phyloP scores from a whole-genome alignment of 805 yeast genomes.

The Starmerella powellii region DNA sequence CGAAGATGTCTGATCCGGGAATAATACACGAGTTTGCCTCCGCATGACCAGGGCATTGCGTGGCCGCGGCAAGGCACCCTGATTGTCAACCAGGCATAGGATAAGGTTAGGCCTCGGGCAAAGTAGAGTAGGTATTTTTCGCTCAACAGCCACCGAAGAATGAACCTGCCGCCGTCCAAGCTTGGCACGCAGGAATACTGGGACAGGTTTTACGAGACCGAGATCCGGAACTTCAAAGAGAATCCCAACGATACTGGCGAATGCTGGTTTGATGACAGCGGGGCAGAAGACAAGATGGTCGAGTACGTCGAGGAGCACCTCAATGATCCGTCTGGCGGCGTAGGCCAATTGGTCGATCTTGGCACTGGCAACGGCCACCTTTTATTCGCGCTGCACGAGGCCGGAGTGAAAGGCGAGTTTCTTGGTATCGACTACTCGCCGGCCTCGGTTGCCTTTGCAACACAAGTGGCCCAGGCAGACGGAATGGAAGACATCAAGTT shows the following conservation, averaged over 20 bases:
- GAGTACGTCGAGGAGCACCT: conserved; percentile 48
- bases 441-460: conserved; percentile 67
- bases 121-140: background rate
- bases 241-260: conserved; percentile 86
- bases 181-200: conserved; percentile 84
- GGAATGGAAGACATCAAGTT: conserved; percentile 34
- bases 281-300: conserved; percentile 78
- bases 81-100: no score
- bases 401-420: conserved; percentile 43
- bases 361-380: conserved; percentile 97
- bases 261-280: conserved; percentile 92
- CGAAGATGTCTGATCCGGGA: no score
- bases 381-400: conserved; percentile 57
- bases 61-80: no score
- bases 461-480: conserved; percentile 36
- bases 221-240: conserved; percentile 54
- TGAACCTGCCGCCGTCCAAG: conserved; percentile 29
- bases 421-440: conserved; percentile 81
- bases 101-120: background rate
- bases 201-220: conserved; percentile 75
- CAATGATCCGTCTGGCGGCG: conserved; percentile 20
- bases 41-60: no score
- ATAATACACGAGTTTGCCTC: no score
- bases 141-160: background rate
- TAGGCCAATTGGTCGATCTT: conserved; percentile 48